Evolutionary conservation across 2,329 filamentous ascomycete species (phyloP).

Genomic region (Chaetomiaceae sp.): DNA sequence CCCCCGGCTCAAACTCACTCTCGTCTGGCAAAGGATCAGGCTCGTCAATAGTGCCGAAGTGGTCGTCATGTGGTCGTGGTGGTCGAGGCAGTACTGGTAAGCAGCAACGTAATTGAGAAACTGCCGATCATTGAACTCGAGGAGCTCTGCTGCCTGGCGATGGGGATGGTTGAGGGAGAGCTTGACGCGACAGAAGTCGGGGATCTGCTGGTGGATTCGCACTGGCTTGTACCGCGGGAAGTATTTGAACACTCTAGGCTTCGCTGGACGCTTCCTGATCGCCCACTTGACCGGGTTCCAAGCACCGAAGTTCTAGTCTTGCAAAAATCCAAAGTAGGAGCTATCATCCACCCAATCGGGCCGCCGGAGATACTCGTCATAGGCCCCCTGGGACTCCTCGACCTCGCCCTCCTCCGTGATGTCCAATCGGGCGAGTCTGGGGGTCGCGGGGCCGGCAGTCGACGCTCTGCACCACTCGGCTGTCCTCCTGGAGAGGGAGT

Average conservation of each 20-base stretch:
- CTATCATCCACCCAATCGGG: not conserved
- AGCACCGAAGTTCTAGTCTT: not conserved
- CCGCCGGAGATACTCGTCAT: too few species aligned
- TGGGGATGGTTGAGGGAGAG: not conserved
- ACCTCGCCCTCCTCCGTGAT: too few species aligned
- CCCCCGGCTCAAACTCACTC: not conserved
- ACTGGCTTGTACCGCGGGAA: not conserved
- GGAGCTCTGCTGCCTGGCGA: not conserved
- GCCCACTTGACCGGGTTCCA: not conserved
- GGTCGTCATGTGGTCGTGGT: not conserved
- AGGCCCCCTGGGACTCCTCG: too few species aligned
- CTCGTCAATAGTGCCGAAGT: not conserved
- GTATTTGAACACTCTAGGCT: not conserved
- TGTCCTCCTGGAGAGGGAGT: too few species aligned
- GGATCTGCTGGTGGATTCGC: not conserved
- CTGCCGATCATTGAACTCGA: not conserved
- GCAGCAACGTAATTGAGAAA: not conserved
- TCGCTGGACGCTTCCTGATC: not conserved
- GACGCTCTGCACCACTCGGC: too few species aligned
- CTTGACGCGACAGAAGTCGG: not conserved
- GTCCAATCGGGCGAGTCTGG: too few species aligned
- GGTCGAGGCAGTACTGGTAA: too few species aligned
- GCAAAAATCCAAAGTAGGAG: not conserved
- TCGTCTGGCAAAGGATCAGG: not conserved
- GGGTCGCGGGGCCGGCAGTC: too few species aligned